Conservation (phyloP, 1,139 yeast species). For the Candida gigantensis region DNA sequence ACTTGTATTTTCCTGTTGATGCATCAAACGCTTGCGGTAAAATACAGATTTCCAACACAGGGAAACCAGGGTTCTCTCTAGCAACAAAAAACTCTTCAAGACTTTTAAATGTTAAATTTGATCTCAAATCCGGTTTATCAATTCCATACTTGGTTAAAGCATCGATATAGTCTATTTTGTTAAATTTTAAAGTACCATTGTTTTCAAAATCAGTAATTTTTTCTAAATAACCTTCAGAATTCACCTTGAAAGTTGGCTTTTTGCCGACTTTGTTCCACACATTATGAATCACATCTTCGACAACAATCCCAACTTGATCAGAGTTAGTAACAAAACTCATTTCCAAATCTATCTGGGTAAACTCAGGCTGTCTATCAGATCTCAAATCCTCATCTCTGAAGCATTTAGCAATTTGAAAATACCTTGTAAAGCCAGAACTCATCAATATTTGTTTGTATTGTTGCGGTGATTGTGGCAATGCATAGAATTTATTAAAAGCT, state of each 20-base stretch:
- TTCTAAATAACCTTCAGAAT: constrained; percentile 26
- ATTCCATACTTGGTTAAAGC: constrained; percentile 80
- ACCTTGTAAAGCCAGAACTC: constrained; percentile 88
- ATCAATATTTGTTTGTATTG: constrained; percentile 92
- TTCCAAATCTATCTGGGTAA: constrained; percentile 93
- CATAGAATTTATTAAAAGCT: constrained; percentile 63
- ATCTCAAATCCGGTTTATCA: constrained; percentile 91
- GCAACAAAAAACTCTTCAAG: constrained; percentile 44
- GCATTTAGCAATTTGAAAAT: constrained; percentile 90
- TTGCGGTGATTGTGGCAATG: constrained; percentile 96
- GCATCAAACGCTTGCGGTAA: constrained; percentile 50
- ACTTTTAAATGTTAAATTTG: constrained; percentile 51
- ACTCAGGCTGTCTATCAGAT: constrained; percentile 95
- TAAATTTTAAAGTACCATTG: constrained; percentile 26
- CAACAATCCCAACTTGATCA: constrained; percentile 64
- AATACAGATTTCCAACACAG: constrained; percentile 73
- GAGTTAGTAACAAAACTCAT: constrained; percentile 76
- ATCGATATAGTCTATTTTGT: constrained; percentile 59
- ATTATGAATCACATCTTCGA: constrained; percentile 55
- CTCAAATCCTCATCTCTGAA: constrained; percentile 95
- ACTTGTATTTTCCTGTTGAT: constrained; percentile 19
- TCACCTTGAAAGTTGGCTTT: constrained; percentile 37
- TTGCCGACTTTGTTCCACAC: constrained; percentile 58
- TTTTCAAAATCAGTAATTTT: constrained; percentile 21
- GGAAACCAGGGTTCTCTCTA: constrained; percentile 42